Base-by-base conservation (phyloP, 2,329 filamentous ascomycete genomes). In the Fusarium graminum region DNA sequence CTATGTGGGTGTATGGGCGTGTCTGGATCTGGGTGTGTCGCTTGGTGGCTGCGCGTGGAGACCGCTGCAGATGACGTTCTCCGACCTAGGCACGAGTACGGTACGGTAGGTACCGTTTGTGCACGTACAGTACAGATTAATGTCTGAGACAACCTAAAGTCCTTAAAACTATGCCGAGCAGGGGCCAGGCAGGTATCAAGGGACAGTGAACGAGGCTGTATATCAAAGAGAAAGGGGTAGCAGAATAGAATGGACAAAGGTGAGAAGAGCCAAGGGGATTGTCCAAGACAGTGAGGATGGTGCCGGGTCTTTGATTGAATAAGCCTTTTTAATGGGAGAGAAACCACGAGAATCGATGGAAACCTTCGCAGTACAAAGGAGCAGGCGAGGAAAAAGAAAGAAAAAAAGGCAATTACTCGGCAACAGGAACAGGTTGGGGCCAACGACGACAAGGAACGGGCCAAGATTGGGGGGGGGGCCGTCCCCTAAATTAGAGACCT, bases 21-120 rank as follows among this genome's bases (percentile, higher is more conserved):
- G 28, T 11, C 28, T 51, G 22, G 26, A 39, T 38, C 19, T 59
- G 56, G 53, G 56, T 60, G 57, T 53, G 54, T 62, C 46, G 58
- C 44, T 67, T 4, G 67, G 53, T 63, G 63, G 44, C 53, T 67
- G 52, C 40, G 55, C 65, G 66, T 59, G 54, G 52, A 51, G 52
- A 66, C 43, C 16, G 60, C 46, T 73, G 62, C 66, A 74, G 68
- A 74, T 73, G 72, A 74, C 71, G 72, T 67, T 68, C 72, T 57
- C 46, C 50, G 40, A 61, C 22, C 22, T 22, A 16, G 58, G 57
- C 61, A 64, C 62, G 66, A 54, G 66, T 60, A 45, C 55, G 42
- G 57, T 60, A 53, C 38, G 34, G 36, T 58, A 30, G 39, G 40
- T 32, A 60, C 58, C 32, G 50, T 53, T 25, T 7, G 29, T 44